Conservation (phyloP, 805 yeast species). For the Starmerella floricola region DNA sequence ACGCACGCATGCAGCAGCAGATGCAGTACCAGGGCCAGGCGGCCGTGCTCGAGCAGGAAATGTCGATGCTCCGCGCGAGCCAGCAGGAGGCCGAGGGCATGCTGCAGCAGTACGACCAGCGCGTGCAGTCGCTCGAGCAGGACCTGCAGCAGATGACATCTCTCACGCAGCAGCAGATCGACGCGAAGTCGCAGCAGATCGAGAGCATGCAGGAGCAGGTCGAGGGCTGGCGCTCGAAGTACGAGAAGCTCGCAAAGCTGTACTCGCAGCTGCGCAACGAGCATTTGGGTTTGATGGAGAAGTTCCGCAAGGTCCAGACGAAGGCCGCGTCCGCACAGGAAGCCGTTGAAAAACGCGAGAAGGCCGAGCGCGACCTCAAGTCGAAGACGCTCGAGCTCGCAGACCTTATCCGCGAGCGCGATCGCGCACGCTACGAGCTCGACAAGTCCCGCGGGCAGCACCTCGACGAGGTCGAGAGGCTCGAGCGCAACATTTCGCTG, state of each 20-base stretch:
- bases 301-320: conserved; percentile 69
- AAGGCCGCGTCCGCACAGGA: conserved; percentile 86
- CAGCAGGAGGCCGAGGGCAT: conserved; percentile 75
- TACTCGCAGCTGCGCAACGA: conserved; percentile 88
- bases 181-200: conserved; percentile 64
- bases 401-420: conserved; percentile 78
- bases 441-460: conserved; percentile 57
- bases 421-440: conserved; percentile 71
- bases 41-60: conserved; percentile 70
- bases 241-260: conserved; percentile 77
- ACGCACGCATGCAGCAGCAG: conserved; percentile 48
- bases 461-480: conserved; percentile 50
- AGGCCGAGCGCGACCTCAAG: conserved; percentile 68
- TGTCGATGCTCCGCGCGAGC: conserved; percentile 61
- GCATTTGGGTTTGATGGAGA: conserved; percentile 64
- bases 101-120: conserved; percentile 73
- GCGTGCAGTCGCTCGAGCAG: conserved; percentile 68
- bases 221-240: conserved; percentile 67
- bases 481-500: conserved; percentile 53
- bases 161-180: conserved; percentile 59
- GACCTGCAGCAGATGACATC: conserved; percentile 52
- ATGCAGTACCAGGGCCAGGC: conserved; percentile 67
- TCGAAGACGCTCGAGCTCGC: conserved; percentile 80
- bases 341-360: conserved; percentile 71
- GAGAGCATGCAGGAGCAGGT: conserved; percentile 61